phyloP scores from a whole-genome alignment of 2,329 filamentous ascomycete species.

The Microdochium trichocladiopsis region DNA sequence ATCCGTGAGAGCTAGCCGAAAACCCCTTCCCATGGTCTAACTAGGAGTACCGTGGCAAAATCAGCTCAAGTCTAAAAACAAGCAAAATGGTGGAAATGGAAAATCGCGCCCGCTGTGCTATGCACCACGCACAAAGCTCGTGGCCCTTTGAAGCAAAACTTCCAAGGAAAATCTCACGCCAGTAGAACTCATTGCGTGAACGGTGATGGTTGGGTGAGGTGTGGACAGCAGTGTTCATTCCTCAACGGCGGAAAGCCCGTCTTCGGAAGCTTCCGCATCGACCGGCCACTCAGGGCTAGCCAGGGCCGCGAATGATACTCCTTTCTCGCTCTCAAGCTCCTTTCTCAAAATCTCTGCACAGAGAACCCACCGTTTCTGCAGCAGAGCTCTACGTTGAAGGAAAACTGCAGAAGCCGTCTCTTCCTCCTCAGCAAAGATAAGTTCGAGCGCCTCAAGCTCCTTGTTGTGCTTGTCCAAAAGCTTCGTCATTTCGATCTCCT shows the following conservation, averaged over 20 bases:
- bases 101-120: not conserved
- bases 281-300: constrained; percentile 31
- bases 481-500: constrained; percentile 42
- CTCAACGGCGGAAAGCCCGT: not conserved
- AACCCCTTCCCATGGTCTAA: not conserved
- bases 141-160: no score
- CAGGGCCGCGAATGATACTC: constrained; percentile 33
- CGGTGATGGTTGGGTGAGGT: no score
- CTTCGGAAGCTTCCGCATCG: constrained; percentile 16
- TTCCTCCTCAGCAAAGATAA: constrained; percentile 40
- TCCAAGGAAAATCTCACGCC: no score
- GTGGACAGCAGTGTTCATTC: not conserved
- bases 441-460: constrained; percentile 41
- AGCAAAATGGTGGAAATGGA: not conserved
- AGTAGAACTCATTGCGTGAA: no score
- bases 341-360: constrained; percentile 44
- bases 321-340: constrained; percentile 39
- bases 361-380: constrained; percentile 45
- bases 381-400: constrained; percentile 30
- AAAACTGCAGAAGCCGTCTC: constrained; percentile 39
- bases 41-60: no score
- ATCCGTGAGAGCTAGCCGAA: not conserved
- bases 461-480: constrained; percentile 36
- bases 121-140: no score
- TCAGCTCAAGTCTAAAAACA: no score